phyloP scores from a whole-genome alignment of 2,329 filamentous ascomycete species.

The Penicillium sp. region DNA sequence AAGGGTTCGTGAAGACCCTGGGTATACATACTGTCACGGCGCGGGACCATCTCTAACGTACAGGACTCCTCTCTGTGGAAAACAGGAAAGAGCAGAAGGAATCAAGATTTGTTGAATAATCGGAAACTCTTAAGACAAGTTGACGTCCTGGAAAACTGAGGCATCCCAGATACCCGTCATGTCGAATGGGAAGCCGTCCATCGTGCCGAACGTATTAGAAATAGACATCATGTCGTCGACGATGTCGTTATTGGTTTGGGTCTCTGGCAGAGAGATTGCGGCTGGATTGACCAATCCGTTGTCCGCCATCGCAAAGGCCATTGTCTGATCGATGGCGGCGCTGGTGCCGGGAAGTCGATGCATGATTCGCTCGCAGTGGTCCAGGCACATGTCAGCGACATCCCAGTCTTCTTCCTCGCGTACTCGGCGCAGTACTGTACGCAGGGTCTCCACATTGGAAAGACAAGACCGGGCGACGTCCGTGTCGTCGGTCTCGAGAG shows the following conservation, averaged over 20 bases:
- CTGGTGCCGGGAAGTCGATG: conserved; percentile 37
- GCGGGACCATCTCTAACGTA: conserved; percentile 11
- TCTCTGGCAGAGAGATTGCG: conserved; percentile 42
- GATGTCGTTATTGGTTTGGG: conserved; percentile 46
- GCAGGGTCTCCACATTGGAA: conserved; percentile 48
- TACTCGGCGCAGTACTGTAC: conserved; percentile 48
- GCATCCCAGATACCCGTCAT: conserved; percentile 49
- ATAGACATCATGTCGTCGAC: conserved; percentile 49
- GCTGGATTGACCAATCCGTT: conserved; percentile 38
- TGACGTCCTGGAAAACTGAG: conserved; percentile 43
- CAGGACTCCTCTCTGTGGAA: conserved; percentile 2
- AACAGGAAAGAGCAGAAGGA: conserved; percentile 3
- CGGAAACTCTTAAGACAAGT: conserved; percentile 20
- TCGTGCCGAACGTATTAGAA: conserved; percentile 45
- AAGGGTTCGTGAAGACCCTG: conserved; percentile 11
- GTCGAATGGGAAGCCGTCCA: conserved; percentile 47
- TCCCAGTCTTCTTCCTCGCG: conserved; percentile 55
- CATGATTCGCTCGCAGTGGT: conserved; percentile 48
- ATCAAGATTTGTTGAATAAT: conserved; percentile 2
- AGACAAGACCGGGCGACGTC: conserved; percentile 48
- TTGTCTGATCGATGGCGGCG: conserved; percentile 18
- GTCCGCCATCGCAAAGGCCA: conserved; percentile 21
- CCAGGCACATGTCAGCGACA: conserved; percentile 54
- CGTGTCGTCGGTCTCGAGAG: conserved; percentile 50
- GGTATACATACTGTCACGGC: conserved; percentile 20